Conservation (phyloP, 768 basidiomycete species). For the Mrakia frigida region DNA sequence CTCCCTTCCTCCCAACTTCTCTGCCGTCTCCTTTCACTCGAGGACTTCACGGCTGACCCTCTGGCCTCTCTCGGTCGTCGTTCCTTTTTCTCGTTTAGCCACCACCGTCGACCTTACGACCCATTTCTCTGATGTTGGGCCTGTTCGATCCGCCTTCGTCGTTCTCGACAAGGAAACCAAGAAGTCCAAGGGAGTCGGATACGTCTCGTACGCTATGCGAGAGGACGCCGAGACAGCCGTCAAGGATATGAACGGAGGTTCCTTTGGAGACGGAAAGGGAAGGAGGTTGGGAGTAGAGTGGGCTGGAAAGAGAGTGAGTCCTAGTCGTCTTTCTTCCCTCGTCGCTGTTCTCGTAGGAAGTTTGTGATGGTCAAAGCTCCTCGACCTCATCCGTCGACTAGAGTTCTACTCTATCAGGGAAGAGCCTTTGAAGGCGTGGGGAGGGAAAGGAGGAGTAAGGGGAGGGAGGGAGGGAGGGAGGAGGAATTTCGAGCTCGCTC, state of each 20-base stretch:
- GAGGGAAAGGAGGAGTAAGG: too few relatives aligned
- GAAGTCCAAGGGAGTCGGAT: constrained; percentile 87
- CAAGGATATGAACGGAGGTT: constrained; percentile 59
- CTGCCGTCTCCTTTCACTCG: neutral
- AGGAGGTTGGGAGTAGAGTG: constrained; percentile 69
- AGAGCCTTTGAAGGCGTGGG: too few relatives aligned
- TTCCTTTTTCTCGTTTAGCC: constrained; percentile 42
- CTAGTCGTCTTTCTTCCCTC: neutral
- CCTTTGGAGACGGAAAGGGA: constrained; percentile 57
- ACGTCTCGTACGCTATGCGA: constrained; percentile 81
- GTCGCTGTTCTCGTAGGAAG: neutral
- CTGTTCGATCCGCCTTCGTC: constrained; percentile 87
- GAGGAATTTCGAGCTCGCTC: too few relatives aligned
- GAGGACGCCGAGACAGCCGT: constrained; percentile 79
- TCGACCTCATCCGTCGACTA: neutral
- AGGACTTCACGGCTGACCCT: too few relatives aligned
- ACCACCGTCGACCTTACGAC: constrained; percentile 88
- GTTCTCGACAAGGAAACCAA: constrained; percentile 58
- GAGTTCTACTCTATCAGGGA: neutral
- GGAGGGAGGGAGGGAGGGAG: too few relatives aligned
- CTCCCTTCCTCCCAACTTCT: too few relatives aligned
- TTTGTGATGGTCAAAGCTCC: neutral
- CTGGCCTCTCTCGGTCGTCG: neutral
- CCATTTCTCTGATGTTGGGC: constrained; percentile 90
- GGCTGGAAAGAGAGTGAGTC: constrained; percentile 64